Percentiles rank a stretch among this genome's conserved stretches.
phyloP scores from a whole-genome alignment of 371 early-diverging fungal genomes.

The Nematocida sp. region DNA sequence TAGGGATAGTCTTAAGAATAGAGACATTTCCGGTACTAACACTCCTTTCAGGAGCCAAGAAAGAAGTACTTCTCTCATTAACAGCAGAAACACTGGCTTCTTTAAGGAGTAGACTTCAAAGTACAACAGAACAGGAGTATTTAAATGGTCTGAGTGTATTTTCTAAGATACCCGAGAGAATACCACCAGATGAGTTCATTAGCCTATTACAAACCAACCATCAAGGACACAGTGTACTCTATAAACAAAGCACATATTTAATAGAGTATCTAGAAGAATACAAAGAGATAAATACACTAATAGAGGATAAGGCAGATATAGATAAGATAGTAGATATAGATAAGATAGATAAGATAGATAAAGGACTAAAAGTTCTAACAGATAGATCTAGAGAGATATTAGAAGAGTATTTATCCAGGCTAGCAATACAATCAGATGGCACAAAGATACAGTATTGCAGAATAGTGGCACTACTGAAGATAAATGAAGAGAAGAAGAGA shows the following conservation, averaged over 20 bases:
- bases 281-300: background rate
- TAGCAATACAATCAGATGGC: background rate
- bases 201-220: background rate
- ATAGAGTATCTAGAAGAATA: background rate
- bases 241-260: background rate
- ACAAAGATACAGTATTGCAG: conserved; percentile 25
- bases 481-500: background rate
- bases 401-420: background rate
- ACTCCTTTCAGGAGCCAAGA: too few species aligned
- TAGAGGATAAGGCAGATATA: too few species aligned
- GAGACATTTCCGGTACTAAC: background rate
- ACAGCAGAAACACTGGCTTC: too few species aligned
- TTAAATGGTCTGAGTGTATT: background rate
- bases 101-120: too few species aligned
- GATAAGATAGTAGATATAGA: too few species aligned
- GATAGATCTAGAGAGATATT: too few species aligned
- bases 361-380: background rate
- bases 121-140: background rate
- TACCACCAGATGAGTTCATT: background rate
- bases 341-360: too few species aligned
- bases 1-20: background rate
- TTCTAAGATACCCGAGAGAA: background rate
- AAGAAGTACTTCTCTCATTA: too few species aligned
- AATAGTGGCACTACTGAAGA: background rate
- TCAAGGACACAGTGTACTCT: background rate